Evolutionary conservation across 73 alveolate species (phyloP), one percentile per base, ranked within the genome.

Genomic region (Stentor roeselii): DNA sequence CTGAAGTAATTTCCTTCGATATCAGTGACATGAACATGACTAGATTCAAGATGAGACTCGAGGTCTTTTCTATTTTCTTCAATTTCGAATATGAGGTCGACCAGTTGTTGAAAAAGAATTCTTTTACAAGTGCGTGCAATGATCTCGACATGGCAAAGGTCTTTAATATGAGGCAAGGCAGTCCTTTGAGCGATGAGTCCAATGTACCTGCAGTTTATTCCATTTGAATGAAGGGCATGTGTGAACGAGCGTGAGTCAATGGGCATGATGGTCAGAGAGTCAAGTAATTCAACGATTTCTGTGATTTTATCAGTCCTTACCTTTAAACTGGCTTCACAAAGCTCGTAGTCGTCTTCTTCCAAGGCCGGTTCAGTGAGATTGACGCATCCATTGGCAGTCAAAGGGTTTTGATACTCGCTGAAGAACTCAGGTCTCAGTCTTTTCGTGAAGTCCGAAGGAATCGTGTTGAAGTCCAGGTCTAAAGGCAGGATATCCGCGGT

Each of bases 131-230:
- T 92, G 39, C 99, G 77, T 6, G 96, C 97, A 34, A 95, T 85
- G 96, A 95, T 95, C 84, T 95, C 99, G 35, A 86, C 92, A 36
- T 84, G 85, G 83, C 98, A 93, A 21, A 95, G 42, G 82, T 93
- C 96, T 76, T 95, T 50, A 30, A 95, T 88, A 87, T 95, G 99
- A 42, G 97, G 95, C 11, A 95, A 93, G 35, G 78, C 78, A 0
- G 97, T 88, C 42, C 86, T 41, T 61, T 88, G 87, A 27, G 95
- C 95, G 1, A 95, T 97, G 42, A 78, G 74, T 60, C 99, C 99
- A 42, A 95, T 61, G 67, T 93, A 95, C 61, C 97, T 86, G 88
- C 93, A 89, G 86, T 95, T 95, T 38, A 95, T 92, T 3, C 98
- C 98, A 60, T 93, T 90, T 58, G 92, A 76, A 82, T 95, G 99